Evolutionary conservation across 306 rosid species (phyloP).

Genomic region (Senna tora): DNA sequence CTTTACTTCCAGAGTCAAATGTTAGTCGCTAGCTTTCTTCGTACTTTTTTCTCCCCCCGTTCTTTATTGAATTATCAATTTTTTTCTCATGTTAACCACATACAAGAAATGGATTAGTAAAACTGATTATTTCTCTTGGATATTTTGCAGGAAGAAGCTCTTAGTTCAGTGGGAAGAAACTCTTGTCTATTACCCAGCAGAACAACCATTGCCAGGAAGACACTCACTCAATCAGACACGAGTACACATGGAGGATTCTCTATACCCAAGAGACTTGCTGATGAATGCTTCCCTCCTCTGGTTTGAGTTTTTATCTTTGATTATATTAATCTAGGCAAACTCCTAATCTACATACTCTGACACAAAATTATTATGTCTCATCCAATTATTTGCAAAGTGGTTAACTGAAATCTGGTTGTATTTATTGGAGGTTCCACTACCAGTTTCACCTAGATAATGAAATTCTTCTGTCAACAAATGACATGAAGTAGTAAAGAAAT

Average conservation of each 20-base stretch:
- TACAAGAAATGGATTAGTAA: conserved; percentile 16
- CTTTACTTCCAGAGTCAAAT: conserved; percentile 52
- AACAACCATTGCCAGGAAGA: conserved; percentile 37
- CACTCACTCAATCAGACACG: conserved; percentile 72
- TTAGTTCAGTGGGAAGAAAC: conserved; percentile 28
- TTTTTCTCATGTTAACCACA: background rate
- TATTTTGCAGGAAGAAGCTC: conserved; percentile 48
- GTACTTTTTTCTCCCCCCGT: background rate
- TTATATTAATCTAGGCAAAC: conserved; percentile 1
- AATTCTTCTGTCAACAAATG: conserved; percentile 9
- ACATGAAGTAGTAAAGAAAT: background rate
- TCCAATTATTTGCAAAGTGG: background rate
- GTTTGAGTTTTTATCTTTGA: conserved; percentile 49
- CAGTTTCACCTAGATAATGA: conserved; percentile 15
- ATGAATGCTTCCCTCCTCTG: conserved; percentile 64
- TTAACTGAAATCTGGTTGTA: background rate
- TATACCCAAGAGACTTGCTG: conserved; percentile 61
- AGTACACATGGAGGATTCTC: conserved; percentile 81
- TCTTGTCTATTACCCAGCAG: conserved; percentile 28
- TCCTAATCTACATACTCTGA: background rate
- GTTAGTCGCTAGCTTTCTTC: conserved; percentile 38
- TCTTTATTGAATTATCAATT: conserved; percentile 18
- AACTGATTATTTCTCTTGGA: conserved; percentile 9
- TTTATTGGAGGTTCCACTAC: background rate
- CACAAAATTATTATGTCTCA: background rate